Percentiles rank a stretch among this genome's conserved stretches.
phyloP scores from a whole-genome alignment of 75 land plant genomes.

The Larix kaempferi region DNA sequence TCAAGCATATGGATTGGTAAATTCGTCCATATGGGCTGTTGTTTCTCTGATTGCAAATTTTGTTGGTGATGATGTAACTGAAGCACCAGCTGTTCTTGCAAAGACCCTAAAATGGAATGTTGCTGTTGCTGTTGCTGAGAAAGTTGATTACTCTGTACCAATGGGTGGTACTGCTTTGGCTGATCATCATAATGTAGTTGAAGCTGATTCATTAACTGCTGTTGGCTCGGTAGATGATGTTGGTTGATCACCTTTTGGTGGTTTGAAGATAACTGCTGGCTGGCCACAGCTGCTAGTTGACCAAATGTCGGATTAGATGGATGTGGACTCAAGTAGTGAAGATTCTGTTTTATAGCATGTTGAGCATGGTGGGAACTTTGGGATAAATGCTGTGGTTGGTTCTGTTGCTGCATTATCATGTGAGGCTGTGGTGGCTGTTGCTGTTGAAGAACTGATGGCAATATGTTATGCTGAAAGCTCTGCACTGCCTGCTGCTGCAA shows the following conservation, averaged over 20 bases:
- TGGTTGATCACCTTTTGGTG: neutral
- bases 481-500: conserved; percentile 27
- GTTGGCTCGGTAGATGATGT: neutral
- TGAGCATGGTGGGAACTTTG: conserved; percentile 15
- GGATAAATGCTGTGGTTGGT: conserved; percentile 20
- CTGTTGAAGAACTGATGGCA: conserved; percentile 15
- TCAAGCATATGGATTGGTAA: neutral
- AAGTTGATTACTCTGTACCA: conserved; percentile 1
- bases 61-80: conserved; percentile 23
- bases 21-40: conserved; percentile 11
- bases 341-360: conserved; percentile 12
- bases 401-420: conserved; percentile 22
- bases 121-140: conserved; percentile 1
- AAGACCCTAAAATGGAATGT: conserved; percentile 7
- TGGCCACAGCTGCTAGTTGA: conserved; percentile 5
- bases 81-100: conserved; percentile 18
- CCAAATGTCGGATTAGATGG: neutral
- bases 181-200: conserved; percentile 12
- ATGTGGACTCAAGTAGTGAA: conserved; percentile 3
- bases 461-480: conserved; percentile 3
- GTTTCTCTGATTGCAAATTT: conserved; percentile 11
- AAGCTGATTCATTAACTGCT: conserved; percentile 2
- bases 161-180: neutral
- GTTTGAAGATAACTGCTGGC: conserved; percentile 1
- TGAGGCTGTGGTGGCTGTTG: conserved; percentile 19